Evolutionary conservation across 306 rosid genomes (phyloP).

Genomic region (Cucumis hystrix): DNA sequence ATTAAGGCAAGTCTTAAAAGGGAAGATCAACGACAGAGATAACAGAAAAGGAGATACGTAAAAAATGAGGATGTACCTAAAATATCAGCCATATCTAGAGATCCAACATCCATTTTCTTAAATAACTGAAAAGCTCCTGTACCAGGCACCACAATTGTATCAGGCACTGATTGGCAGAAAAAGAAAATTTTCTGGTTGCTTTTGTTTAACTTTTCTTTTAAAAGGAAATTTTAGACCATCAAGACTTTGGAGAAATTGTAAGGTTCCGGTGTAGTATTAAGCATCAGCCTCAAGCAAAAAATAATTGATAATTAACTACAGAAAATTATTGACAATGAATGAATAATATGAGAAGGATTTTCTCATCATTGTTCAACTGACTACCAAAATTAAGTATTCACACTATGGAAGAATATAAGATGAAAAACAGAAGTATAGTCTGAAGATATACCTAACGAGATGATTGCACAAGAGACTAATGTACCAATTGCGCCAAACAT

Average conservation of each 20-base stretch:
- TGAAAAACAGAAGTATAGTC: slow-evolving; percentile 3
- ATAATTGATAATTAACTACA: background rate
- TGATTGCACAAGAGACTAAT: slow-evolving; percentile 58
- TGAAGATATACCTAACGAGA: slow-evolving; percentile 51
- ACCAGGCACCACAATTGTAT: slow-evolving; percentile 21
- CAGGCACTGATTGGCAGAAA: background rate
- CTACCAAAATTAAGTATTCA: background rate
- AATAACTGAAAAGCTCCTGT: slow-evolving; percentile 63
- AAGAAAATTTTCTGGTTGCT: too few species aligned
- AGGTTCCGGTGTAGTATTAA: background rate
- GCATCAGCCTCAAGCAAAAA: background rate
- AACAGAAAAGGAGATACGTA: background rate
- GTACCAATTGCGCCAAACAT: slow-evolving; percentile 93
- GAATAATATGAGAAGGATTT: background rate
- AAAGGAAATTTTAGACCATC: too few species aligned
- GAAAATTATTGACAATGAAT: background rate
- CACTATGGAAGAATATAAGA: background rate
- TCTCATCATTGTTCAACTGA: background rate
- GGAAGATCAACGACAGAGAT: background rate
- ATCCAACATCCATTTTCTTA: slow-evolving; percentile 53
- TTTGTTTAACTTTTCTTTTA: too few species aligned
- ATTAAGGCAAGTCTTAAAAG: background rate
- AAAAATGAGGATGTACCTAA: slow-evolving; percentile 37
- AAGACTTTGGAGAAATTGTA: background rate
- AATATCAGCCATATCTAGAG: slow-evolving; percentile 59